phyloP scores from a whole-genome alignment of 1,284 basidiomycete genomes.

The Cerioporus squamosus region DNA sequence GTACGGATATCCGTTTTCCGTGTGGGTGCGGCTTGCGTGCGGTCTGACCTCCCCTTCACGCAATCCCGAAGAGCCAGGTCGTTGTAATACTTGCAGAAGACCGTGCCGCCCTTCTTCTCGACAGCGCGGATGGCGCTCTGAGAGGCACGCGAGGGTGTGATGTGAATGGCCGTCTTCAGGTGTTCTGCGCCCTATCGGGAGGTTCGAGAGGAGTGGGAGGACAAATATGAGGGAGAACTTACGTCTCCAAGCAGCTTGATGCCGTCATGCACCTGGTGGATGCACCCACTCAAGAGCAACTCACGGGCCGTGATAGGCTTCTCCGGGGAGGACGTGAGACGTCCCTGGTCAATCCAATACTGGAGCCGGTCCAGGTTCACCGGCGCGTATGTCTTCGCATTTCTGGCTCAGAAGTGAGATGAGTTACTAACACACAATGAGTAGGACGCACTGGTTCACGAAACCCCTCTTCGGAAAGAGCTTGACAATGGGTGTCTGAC shows the following conservation, averaged over 20 bases:
- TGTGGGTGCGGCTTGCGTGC: conserved; percentile 79
- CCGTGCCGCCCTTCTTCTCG: conserved; percentile 80
- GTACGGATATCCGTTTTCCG: conserved; percentile 83
- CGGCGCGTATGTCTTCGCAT: conserved; percentile 76
- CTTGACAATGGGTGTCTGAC: conserved; percentile 94
- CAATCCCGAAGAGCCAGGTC: conserved; percentile 82
- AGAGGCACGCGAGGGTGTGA: conserved; percentile 87
- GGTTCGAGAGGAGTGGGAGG: neutral
- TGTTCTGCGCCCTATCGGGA: conserved; percentile 61
- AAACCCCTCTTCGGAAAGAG: conserved; percentile 95
- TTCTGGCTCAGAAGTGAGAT: conserved; percentile 45
- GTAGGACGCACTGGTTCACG: conserved; percentile 78
- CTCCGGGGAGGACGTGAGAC: conserved; percentile 78
- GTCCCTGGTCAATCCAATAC: conserved; percentile 87
- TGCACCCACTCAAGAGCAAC: conserved; percentile 82
- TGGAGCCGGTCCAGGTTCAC: conserved; percentile 91
- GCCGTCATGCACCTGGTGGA: conserved; percentile 89
- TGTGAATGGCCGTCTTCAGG: conserved; percentile 77
- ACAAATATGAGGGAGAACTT: conserved; percentile 30
- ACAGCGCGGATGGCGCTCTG: conserved; percentile 87
- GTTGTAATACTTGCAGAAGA: conserved; percentile 95
- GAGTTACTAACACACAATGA: conserved; percentile 3
- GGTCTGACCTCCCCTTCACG: conserved; percentile 72
- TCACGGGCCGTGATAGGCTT: conserved; percentile 90
- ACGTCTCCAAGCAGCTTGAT: conserved; percentile 91